Percentiles rank a stretch among this genome's conserved stretches.
Evolutionary conservation across 192 early-diverging fungal species (phyloP).

Genomic region (Coemansia sp.): DNA sequence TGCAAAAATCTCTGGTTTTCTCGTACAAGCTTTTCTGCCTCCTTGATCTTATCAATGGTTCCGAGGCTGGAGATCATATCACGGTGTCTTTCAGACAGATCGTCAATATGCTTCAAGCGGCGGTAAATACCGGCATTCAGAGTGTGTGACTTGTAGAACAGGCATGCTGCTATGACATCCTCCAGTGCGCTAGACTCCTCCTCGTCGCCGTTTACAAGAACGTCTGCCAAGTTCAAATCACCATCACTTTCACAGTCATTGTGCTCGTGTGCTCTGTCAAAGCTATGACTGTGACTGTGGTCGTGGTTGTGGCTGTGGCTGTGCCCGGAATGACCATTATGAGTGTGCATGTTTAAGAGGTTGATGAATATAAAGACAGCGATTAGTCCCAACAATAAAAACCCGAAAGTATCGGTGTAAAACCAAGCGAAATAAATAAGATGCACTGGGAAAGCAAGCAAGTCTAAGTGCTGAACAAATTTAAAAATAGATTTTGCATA

Average conservation of each 20-base stretch:
- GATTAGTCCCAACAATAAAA: background rate
- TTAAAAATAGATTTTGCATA: background rate
- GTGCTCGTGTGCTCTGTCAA: background rate
- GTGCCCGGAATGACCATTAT: background rate
- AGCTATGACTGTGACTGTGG: conserved; percentile 8
- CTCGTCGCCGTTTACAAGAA: conserved; percentile 2
- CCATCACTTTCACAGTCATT: background rate
- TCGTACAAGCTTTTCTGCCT: conserved; percentile 61
- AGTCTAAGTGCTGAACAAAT: no score
- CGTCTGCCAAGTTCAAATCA: background rate
- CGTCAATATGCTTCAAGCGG: conserved; percentile 61
- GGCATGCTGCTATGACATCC: conserved; percentile 57
- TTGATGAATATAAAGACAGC: background rate
- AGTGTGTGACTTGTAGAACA: conserved; percentile 64
- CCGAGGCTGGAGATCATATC: conserved; percentile 52
- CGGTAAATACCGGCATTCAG: conserved; percentile 64
- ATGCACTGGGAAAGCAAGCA: no score
- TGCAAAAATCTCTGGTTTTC: conserved; percentile 61
- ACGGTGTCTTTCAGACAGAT: conserved; percentile 67
- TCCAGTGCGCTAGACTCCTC: conserved; percentile 34
- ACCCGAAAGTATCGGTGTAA: background rate
- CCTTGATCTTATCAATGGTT: conserved; percentile 65
- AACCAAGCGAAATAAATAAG: no score
- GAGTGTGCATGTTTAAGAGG: background rate
- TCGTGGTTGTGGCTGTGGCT: background rate